Conservation (phyloP, 768 basidiomycete species). For the Boletus subparvulus region DNA sequence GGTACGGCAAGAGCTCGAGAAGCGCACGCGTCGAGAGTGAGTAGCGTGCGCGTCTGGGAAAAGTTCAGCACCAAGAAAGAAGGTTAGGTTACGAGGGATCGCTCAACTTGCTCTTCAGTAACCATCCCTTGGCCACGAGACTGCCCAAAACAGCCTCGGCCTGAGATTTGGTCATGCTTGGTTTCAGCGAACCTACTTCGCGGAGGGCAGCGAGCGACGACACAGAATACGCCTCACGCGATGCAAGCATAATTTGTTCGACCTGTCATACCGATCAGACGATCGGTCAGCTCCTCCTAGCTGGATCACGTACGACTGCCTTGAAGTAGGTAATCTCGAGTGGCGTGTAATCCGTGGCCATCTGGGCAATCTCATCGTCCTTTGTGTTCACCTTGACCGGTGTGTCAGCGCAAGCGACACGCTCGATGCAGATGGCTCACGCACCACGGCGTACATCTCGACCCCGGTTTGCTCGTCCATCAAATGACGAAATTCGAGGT, state of each 20-base stretch:
- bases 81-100: background rate
- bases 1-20: conserved; percentile 70
- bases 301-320: conserved; percentile 56
- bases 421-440: conserved; percentile 22
- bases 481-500: conserved; percentile 67
- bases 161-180: conserved; percentile 71
- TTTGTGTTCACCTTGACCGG: conserved; percentile 68
- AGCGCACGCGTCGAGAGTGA: conserved; percentile 73
- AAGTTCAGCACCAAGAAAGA: background rate
- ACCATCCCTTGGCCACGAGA: conserved; percentile 83
- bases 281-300: too few relatives aligned
- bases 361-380: conserved; percentile 77
- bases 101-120: conserved; percentile 70
- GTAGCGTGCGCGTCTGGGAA: conserved; percentile 61
- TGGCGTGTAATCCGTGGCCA: conserved; percentile 80
- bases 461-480: conserved; percentile 64
- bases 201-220: conserved; percentile 77
- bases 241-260: conserved; percentile 84
- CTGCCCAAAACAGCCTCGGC: conserved; percentile 71
- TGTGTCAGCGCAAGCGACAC: background rate
- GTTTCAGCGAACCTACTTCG: conserved; percentile 58
- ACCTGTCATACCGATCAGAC: conserved; percentile 48
- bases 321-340: conserved; percentile 84
- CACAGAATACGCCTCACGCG: conserved; percentile 69
- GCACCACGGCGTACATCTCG: conserved; percentile 68